These are phyloP conservation scores for Zhuliangozyma parablackwelliae DNA, from an alignment of 1,139 yeast species.

Conservation along the genomic window DNA sequence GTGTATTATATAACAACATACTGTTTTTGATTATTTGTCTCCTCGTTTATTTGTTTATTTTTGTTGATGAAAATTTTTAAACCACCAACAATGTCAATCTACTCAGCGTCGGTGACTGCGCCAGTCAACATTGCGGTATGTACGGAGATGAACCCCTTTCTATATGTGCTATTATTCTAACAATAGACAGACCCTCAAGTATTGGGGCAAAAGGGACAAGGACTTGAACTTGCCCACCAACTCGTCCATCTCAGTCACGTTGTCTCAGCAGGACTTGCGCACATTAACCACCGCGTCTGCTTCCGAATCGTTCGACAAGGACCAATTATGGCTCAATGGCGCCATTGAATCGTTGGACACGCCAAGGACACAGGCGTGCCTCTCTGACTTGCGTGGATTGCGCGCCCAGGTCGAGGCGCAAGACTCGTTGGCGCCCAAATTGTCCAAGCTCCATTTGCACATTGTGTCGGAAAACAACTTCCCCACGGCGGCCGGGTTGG, in stretches of 20 bases:
- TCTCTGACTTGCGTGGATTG: constrained; percentile 66
- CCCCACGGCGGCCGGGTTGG: constrained; percentile 98
- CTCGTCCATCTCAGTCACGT: constrained; percentile 89
- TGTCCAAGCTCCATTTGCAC: constrained; percentile 65
- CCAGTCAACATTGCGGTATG: constrained; percentile 95
- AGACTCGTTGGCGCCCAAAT: constrained; percentile 50
- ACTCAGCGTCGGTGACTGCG: constrained; percentile 83
- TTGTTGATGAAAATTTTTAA: neutral
- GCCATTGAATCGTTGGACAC: constrained; percentile 58
- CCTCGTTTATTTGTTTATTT: neutral
- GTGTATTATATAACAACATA: neutral
- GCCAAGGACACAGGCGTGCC: constrained; percentile 76
- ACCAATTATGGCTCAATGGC: constrained; percentile 82
- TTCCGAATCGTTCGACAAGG: constrained; percentile 50
- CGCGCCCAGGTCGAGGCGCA: constrained; percentile 52
- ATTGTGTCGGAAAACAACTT: constrained; percentile 93
- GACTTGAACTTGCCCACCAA: constrained; percentile 88
- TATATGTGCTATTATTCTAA: constrained; percentile 14
- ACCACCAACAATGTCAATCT: constrained; percentile 36
- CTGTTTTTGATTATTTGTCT: neutral
- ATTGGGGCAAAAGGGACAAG: constrained; percentile 97
- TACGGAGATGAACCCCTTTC: constrained; percentile 9
- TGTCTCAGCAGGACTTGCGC: constrained; percentile 83
- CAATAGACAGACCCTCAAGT: constrained; percentile 69
- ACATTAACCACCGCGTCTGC: constrained; percentile 88